Evolutionary conservation across 768 basidiomycete genomes (phyloP), one percentile per base, ranked within the genome.

Genomic region (Trametes villosa): DNA sequence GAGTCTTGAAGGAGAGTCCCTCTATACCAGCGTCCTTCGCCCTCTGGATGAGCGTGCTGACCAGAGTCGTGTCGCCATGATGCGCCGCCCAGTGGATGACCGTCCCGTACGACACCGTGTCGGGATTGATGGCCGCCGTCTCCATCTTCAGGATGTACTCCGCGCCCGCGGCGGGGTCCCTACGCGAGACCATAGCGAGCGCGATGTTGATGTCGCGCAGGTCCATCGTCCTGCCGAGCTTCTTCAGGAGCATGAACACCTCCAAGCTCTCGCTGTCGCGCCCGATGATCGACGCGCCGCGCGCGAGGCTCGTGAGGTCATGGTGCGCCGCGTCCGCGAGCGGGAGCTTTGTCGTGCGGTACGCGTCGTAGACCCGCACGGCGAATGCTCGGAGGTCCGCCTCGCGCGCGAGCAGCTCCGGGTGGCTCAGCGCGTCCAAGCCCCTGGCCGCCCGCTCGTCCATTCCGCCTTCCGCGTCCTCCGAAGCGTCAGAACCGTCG

Each of bases 201-300:
- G 79, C 80, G 49, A 91, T 82, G 66, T 89, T 89, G 50, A 88
- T 74, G 67, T 91, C 89, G 67, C 83, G 75, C 38, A 80, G 63
- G 70, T 91, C 87, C 17, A 87, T 87, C 52, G 80, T 67, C 68
- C 86, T 82, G 56, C 68, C 72, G 49, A 84, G 82, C 24, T 70
- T 63, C 40, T 83, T 68, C 36, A 89, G 68, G 55, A 79, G 57
- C 52, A 74, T 75, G 66, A 91, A 74, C 24, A 78, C 72, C 11
- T 71, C 65, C 56, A 87, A 76, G 2, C 84, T 87, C 40, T 79
- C 75, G 44, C 65, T 48, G 63, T 79, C 69, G 46, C 79, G 70
- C 22, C 83, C 86, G 26, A 86, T 72, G 58, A 88, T 78, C 65
- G 88, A 84, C 70, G 81, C 81, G 22, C 81, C 85, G 58, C 87